Base-by-base conservation (phyloP, 2,329 filamentous ascomycete species). In the Curvularia sp. region DNA sequence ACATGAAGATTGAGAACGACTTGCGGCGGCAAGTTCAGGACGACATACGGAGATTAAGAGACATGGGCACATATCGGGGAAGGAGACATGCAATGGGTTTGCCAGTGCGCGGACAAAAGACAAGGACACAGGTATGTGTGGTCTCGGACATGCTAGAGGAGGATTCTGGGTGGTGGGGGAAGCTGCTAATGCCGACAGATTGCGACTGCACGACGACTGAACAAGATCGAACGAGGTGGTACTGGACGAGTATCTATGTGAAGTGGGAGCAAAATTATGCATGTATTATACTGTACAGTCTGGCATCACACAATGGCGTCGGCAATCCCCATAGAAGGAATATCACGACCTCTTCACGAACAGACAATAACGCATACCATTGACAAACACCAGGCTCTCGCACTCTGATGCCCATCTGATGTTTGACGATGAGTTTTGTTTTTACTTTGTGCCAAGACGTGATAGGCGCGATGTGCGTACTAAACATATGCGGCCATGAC, bases 1-100 rank as follows among this genome's bases (percentile, higher is more conserved):
- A 88, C 53, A 93, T 99, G 92, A 96, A 90, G 59, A 92, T 98
- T 70, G 95, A 97, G 78, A 96, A 90, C 77, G 93, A 98, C 71
- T 83, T 96, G 64, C 83, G 87, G 71, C 86, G 90, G 74, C 81
- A 91, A 58, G 80, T 97, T 36, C 84, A 89, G 70, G 92, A 97
- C 49, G 95, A 98, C 73, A 96, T 99, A 68, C 84, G 84, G 74
- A 83, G 94, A 59, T 73, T 99, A 77, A 91, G 90, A 75, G 93
- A 97, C 71, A 97, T 97, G 82, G 93, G 93, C 49, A 88, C 89
- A 3, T 96, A 96, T 75, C 84, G 95, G 52, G 95, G 95, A 65
- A 88, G 91, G 77, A 83, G 95, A 66, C 95, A 99, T 82, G 94
- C 94, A 56, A 93, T 98, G 89, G 87, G 89, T 60, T 80, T 98